A percentile compares a stretch with the other conserved stretches of the same genome.
Conservation (phyloP, 805 yeast species). For the Starmerella cellae region DNA sequence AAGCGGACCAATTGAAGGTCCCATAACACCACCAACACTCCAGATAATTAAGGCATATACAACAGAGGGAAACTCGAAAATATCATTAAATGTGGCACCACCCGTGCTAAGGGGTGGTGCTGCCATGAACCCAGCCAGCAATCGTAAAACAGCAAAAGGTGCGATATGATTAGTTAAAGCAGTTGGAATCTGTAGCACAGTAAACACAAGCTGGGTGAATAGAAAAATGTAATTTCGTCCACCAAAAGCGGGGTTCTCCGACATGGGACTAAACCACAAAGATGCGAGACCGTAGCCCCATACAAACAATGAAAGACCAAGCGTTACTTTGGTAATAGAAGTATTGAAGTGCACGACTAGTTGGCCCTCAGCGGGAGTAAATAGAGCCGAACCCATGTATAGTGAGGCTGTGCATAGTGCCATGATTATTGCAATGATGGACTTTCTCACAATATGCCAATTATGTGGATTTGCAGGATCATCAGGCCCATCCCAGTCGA, state of each 20-base stretch:
- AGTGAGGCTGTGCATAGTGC: slow-evolving; percentile 39
- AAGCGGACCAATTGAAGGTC: slow-evolving; percentile 45
- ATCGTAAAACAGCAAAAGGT: slow-evolving; percentile 38
- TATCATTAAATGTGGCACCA: slow-evolving; percentile 45
- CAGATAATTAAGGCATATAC: slow-evolving; percentile 40
- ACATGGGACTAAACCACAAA: slow-evolving; percentile 41
- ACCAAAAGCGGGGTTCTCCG: slow-evolving; percentile 34
- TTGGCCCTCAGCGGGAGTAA: slow-evolving; percentile 40
- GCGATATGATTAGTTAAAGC: slow-evolving; percentile 41
- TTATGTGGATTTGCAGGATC: slow-evolving; percentile 37
- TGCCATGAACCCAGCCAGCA: slow-evolving; percentile 43
- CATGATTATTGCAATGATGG: slow-evolving; percentile 30
- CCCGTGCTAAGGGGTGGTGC: slow-evolving; percentile 47
- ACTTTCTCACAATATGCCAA: slow-evolving; percentile 38
- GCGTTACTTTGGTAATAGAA: slow-evolving; percentile 33
- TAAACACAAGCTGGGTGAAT: slow-evolving; percentile 35
- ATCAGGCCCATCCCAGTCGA: slow-evolving; percentile 26
- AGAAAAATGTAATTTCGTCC: slow-evolving; percentile 41
- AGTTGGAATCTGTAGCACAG: slow-evolving; percentile 43
- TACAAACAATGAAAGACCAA: slow-evolving; percentile 44
- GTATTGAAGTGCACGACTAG: slow-evolving; percentile 33
- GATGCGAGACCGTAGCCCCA: slow-evolving; percentile 52
- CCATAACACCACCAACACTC: slow-evolving; percentile 42
- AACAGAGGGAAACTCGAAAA: slow-evolving; percentile 31
- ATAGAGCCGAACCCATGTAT: slow-evolving; percentile 48